A percentile compares a stretch with the other conserved stretches of the same genome.
Evolutionary conservation across 257 asterid species (phyloP).

Genomic region (Rhazya stricta): DNA sequence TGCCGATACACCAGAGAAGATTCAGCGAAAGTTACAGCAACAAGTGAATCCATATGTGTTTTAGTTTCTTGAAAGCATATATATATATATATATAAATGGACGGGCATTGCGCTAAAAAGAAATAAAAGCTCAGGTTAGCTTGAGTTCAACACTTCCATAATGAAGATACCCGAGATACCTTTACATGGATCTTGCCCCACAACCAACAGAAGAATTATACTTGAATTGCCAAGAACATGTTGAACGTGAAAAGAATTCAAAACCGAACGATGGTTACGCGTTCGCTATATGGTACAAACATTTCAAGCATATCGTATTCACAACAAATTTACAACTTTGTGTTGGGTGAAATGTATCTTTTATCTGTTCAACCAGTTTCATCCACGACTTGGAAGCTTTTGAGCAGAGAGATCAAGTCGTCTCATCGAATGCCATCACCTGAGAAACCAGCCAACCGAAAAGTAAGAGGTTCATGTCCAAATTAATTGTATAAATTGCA

Average conservation of each 20-base stretch:
- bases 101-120: background rate
- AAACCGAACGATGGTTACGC: background rate
- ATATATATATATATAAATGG: no score
- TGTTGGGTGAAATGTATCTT: constrained; percentile 18
- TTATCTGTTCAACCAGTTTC: constrained; percentile 25
- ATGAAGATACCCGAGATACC: background rate
- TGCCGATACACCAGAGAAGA: constrained; percentile 4
- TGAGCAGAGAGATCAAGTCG: constrained; percentile 36
- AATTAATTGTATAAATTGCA: background rate
- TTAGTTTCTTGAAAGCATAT: background rate
- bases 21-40: constrained; percentile 3
- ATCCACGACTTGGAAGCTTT: constrained; percentile 23
- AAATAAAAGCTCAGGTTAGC: background rate
- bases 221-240: background rate
- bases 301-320: constrained; percentile 33
- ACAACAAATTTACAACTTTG: constrained; percentile 45
- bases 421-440: constrained; percentile 89
- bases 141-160: background rate
- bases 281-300: constrained; percentile 10
- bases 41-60: background rate
- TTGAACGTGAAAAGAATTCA: background rate
- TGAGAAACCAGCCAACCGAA: constrained; percentile 26
- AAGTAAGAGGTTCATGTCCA: background rate
- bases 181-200: background rate
- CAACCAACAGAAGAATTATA: background rate